These are phyloP conservation scores for Dichotomocladium elegans DNA, from an alignment of 371 early-diverging fungal species.

Conservation along the genomic window DNA sequence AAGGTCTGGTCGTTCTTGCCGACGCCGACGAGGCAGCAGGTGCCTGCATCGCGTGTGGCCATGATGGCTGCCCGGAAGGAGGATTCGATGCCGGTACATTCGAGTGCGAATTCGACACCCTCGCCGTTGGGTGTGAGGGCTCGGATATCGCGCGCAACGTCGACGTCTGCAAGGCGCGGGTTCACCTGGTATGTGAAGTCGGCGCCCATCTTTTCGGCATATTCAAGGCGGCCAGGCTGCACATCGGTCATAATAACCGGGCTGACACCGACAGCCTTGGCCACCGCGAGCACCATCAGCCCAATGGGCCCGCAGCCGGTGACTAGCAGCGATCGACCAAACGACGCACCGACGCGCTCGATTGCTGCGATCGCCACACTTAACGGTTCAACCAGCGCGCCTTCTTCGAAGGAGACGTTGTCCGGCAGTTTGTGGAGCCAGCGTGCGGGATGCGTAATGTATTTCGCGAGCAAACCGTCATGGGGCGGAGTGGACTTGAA, in stretches of 20 bases:
- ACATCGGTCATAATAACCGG: constrained; percentile 40
- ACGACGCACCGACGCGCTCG: constrained; percentile 34
- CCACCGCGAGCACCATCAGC: constrained; percentile 36
- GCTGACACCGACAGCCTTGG: constrained; percentile 34
- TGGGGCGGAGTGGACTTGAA: constrained; percentile 49
- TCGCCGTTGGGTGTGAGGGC: constrained; percentile 20
- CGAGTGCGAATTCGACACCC: constrained; percentile 36
- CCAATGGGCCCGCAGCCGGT: constrained; percentile 48
- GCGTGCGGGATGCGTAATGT: constrained; percentile 42
- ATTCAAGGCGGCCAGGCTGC: constrained; percentile 29
- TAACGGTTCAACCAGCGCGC: constrained; percentile 39
- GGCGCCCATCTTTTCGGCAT: constrained; percentile 21
- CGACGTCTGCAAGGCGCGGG: constrained; percentile 13
- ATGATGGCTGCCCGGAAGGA: constrained; percentile 43
- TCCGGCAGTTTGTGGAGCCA: constrained; percentile 46
- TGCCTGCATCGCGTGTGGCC: constrained; percentile 39
- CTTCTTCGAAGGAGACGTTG: constrained; percentile 30
- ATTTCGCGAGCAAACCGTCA: constrained; percentile 39
- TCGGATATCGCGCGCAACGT: constrained; percentile 33
- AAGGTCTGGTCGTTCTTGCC: constrained; percentile 42
- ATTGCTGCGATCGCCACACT: constrained; percentile 42
- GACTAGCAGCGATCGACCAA: constrained; percentile 35
- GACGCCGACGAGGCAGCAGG: constrained; percentile 41
- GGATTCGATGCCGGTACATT: constrained; percentile 43
- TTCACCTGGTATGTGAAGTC: constrained; percentile 18